Evolutionary conservation across 345 rosid species (phyloP).

Genomic region (Chamaenerion angustifolium): DNA sequence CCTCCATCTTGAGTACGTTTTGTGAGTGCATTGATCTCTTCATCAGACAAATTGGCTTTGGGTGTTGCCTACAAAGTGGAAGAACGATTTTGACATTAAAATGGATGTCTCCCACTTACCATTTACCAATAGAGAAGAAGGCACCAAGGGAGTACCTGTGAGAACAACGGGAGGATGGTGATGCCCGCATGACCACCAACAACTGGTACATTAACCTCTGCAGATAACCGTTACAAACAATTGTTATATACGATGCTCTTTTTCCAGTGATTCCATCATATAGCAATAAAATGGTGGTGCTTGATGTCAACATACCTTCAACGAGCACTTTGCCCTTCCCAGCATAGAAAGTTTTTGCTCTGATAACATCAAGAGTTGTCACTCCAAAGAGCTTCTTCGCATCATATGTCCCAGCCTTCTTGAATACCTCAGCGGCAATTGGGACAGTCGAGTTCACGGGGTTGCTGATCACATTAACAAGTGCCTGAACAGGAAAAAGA

Average conservation of each 20-base stretch:
- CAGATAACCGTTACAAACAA: not conserved
- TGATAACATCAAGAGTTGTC: conserved; percentile 60
- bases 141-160: conserved; percentile 30
- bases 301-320: conserved; percentile 19
- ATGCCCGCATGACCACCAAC: conserved; percentile 87
- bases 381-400: conserved; percentile 62
- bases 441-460: conserved; percentile 78
- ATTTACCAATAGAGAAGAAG: not conserved
- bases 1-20: conserved; percentile 90
- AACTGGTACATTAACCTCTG: conserved; percentile 71
- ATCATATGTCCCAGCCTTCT: conserved; percentile 59
- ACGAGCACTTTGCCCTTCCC: conserved; percentile 49
- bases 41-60: conserved; percentile 52
- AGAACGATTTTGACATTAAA: not conserved
- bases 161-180: conserved; percentile 69
- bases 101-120: not conserved
- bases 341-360: conserved; percentile 69
- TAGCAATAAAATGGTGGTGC: not conserved
- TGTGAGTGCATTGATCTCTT: conserved; percentile 51
- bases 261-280: not conserved
- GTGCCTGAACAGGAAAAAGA: conserved; percentile 19
- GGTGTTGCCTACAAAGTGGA: conserved; percentile 50
- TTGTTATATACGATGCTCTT: not conserved
- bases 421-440: conserved; percentile 66
- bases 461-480: conserved; percentile 63